Evolutionary conservation across 2,329 filamentous ascomycete species (phyloP).

Genomic region (Diaporthe citriasiana): DNA sequence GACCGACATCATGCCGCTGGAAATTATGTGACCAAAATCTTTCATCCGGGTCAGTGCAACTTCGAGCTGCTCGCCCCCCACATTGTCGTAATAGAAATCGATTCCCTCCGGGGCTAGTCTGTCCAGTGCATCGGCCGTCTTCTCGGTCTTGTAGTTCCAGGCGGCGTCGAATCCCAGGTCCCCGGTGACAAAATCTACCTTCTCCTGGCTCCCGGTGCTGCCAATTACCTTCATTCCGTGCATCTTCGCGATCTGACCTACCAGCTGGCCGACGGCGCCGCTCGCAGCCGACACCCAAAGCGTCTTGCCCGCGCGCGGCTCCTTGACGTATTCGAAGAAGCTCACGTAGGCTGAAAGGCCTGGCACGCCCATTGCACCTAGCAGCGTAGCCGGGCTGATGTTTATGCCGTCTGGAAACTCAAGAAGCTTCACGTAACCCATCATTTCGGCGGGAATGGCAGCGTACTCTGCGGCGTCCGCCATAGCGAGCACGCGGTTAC

Average conservation of each 20-base stretch:
- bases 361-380: constrained; percentile 55
- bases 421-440: not conserved
- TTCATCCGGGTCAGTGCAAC: not conserved
- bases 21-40: not conserved
- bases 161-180: not conserved
- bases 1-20: not conserved
- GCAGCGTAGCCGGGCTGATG: not conserved
- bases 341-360: constrained; percentile 80
- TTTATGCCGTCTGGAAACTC: not conserved
- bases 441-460: not conserved
- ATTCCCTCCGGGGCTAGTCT: not conserved
- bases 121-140: not conserved
- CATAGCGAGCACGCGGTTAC: too few relatives aligned
- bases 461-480: not conserved
- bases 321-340: constrained; percentile 71
- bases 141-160: not conserved
- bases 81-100: constrained; percentile 8
- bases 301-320: constrained; percentile 72
- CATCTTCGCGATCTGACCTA: constrained; percentile 74
- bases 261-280: constrained; percentile 60
- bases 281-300: not conserved
- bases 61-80: constrained; percentile 12
- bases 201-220: constrained; percentile 66
- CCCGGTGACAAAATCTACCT: constrained; percentile 64
- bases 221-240: constrained; percentile 66